These are phyloP conservation scores for Pyrenophora seminiperda DNA, from an alignment of 2,329 filamentous ascomycete species.

Conservation along the genomic window DNA sequence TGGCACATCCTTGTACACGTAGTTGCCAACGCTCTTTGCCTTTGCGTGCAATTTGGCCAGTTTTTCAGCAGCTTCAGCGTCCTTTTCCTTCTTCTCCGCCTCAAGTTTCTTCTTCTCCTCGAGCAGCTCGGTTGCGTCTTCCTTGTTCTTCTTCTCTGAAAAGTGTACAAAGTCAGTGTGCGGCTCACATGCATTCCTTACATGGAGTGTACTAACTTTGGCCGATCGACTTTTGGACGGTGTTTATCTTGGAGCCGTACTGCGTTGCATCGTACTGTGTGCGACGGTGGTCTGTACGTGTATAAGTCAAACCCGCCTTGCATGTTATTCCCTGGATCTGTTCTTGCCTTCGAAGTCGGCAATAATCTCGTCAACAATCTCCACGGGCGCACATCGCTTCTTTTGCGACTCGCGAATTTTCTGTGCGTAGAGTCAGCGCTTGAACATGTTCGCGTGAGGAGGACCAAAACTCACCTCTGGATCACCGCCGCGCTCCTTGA, in stretches of 20 bases:
- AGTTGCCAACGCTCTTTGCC: conserved; percentile 83
- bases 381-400: conserved; percentile 77
- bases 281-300: conserved; percentile 68
- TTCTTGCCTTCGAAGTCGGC: conserved; percentile 68
- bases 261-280: conserved; percentile 81
- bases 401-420: conserved; percentile 91
- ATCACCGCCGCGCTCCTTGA: conserved; percentile 83
- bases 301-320: neutral
- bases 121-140: conserved; percentile 80
- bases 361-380: conserved; percentile 89
- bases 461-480: conserved; percentile 60
- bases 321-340: neutral
- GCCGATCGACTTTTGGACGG: conserved; percentile 86
- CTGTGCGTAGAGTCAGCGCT: neutral
- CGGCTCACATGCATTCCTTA: too few relatives aligned
- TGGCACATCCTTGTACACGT: conserved; percentile 87
- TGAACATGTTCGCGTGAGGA: neutral
- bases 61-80: conserved; percentile 76
- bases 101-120: conserved; percentile 77
- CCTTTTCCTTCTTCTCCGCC: conserved; percentile 79
- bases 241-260: conserved; percentile 83
- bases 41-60: conserved; percentile 75
- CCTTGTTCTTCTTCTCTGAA: conserved; percentile 77
- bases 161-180: too few relatives aligned
- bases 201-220: conserved; percentile 52